A percentile compares a stretch with the other conserved stretches of the same genome.
phyloP scores from a whole-genome alignment of 305 asterid genomes.

The Rubia balearica region DNA sequence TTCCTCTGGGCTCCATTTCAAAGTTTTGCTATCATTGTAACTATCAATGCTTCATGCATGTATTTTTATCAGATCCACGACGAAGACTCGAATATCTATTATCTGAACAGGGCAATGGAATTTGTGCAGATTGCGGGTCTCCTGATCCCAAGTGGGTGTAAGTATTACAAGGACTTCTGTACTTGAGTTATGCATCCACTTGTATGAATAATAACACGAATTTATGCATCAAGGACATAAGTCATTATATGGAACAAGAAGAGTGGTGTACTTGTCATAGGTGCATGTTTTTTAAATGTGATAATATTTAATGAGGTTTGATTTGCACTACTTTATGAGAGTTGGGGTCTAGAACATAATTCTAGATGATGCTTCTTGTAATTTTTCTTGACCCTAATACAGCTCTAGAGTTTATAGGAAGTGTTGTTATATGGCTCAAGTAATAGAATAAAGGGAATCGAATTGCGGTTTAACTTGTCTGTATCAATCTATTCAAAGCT shows the following conservation, averaged over 20 bases:
- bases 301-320: background rate
- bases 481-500: background rate
- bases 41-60: background rate
- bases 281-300: background rate
- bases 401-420: background rate
- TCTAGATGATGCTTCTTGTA: background rate
- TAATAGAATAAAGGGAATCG: background rate
- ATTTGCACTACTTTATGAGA: background rate
- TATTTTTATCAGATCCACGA: conserved; percentile 41
- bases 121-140: conserved; percentile 92
- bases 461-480: background rate
- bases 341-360: background rate
- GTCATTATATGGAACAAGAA: background rate
- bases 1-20: background rate
- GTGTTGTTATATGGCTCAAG: background rate
- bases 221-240: background rate
- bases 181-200: background rate
- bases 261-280: background rate
- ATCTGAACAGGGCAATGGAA: conserved; percentile 59
- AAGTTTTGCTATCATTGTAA: background rate
- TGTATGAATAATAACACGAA: background rate
- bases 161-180: conserved; percentile 22
- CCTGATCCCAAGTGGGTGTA: conserved; percentile 99
- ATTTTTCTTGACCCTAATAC: background rate
- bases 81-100: conserved; percentile 59